A percentile compares a stretch with the other conserved stretches of the same genome.
These are phyloP conservation scores for Neurospora hispaniola DNA, from an alignment of 495 filamentous ascomycete species.

Conservation along the genomic window DNA sequence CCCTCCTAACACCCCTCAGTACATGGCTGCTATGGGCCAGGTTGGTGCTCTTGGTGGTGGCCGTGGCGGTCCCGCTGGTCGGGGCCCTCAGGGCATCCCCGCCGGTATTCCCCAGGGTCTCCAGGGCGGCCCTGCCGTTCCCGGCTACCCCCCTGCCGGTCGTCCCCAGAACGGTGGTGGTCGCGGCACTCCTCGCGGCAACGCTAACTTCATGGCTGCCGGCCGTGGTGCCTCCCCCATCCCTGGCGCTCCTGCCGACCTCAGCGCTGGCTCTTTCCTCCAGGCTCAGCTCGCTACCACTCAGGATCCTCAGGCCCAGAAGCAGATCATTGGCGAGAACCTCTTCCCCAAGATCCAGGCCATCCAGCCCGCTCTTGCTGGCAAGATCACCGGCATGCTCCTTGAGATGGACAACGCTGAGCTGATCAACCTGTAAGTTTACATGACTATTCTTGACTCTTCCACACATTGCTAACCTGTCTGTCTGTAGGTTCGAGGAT, in stretches of 20 bases:
- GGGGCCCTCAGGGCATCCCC: conserved; percentile 64
- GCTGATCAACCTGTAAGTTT: conserved; percentile 86
- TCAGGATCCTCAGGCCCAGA: conserved; percentile 64
- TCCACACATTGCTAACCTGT: conserved; percentile 16
- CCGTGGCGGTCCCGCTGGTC: conserved; percentile 59
- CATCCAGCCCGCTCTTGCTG: conserved; percentile 87
- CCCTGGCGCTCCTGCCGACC: conserved; percentile 19
- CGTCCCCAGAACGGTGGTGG: conserved; percentile 34
- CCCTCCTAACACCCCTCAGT: conserved; percentile 39
- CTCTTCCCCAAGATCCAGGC: conserved; percentile 96
- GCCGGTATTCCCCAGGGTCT: conserved; percentile 49
- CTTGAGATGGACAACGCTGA: conserved; percentile 97
- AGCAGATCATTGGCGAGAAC: conserved; percentile 95
- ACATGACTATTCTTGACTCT: not conserved
- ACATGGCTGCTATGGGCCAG: conserved; percentile 57
- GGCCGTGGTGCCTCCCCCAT: conserved; percentile 41
- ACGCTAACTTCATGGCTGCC: conserved; percentile 29
- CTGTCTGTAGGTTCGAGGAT: conserved; percentile 62
- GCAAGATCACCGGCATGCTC: conserved; percentile 99
- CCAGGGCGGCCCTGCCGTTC: conserved; percentile 48
- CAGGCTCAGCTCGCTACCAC: conserved; percentile 39
- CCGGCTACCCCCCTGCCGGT: conserved; percentile 47
- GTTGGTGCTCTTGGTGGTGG: conserved; percentile 53
- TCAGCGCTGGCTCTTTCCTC: conserved; percentile 31
- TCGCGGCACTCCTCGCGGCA: conserved; percentile 27